Evolutionary conservation across 805 yeast species (phyloP), one percentile per base, ranked within the genome.

Genomic region (Pichia deserticola): DNA sequence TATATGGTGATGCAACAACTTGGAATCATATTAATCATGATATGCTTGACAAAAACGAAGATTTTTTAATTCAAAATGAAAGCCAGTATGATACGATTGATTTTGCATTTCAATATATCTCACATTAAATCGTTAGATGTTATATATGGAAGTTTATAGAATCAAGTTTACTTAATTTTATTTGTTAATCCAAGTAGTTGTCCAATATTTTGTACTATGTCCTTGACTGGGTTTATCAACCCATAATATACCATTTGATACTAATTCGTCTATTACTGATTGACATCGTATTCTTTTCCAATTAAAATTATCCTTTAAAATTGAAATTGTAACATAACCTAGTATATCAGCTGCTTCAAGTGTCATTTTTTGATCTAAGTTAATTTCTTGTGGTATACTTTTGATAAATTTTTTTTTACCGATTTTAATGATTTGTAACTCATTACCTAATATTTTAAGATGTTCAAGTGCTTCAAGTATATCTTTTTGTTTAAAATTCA

Each of bases 1-100:
- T 93, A 35, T 93, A 93, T 63, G 99, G 99, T 55, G 99, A 93
- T 67, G 87, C 98, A 0, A 93, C 97, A 0, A 83, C 97, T 0
- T 92, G 99, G 99, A 92, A 93, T 64, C 99, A 93, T 69, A 73
- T 87, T 50, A 77, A 82, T 52, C 86, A 77, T 52, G 76, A 71
- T 4, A 79, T 77, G 2, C 70, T 93, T 60, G 69, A 65, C 30
- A 67, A 69, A 34, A 86, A 90, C 25, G 86, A 89, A 58, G 99
- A 93, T 62, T 76, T 79, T 52, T 69, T 93, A 45, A 70, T 93
- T 52, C 76, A 79, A 55, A 89, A 86, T 59, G 99, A 93, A 63
- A 69, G 75, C 20, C 75, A 77, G 25, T 77, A 76, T 57, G 75
- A 79, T 37, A 89, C 86, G 44, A 81, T 93, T 25, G 78, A 89